Evolutionary conservation across 345 rosid genomes (phyloP).

Genomic region (Aegle marmelos): DNA sequence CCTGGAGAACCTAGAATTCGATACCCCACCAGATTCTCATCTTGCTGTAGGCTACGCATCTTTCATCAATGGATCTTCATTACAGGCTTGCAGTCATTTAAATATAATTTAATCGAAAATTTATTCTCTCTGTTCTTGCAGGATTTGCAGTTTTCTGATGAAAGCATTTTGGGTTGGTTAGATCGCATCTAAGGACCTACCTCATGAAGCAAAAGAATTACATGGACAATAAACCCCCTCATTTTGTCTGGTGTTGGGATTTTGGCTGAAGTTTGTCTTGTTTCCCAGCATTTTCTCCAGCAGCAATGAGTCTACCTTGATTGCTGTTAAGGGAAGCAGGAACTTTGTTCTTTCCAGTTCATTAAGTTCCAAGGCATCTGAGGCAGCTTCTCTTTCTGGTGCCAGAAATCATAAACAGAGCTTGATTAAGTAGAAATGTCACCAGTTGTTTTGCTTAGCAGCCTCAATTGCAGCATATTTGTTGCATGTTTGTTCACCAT

Average conservation of each 20-base stretch:
- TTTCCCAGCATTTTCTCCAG: conserved; percentile 19
- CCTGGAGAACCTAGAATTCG: conserved; percentile 67
- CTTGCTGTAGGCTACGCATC: conserved; percentile 52
- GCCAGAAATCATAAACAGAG: background rate
- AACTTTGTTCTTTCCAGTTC: background rate
- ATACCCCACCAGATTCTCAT: conserved; percentile 66
- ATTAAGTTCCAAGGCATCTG: background rate
- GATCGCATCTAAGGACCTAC: conserved; percentile 45
- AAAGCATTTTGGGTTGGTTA: conserved; percentile 62
- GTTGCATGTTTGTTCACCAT: background rate
- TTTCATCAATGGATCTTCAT: background rate
- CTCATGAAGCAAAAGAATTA: background rate
- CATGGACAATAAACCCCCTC: background rate
- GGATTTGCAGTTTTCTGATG: conserved; percentile 73
- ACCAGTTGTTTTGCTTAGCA: background rate
- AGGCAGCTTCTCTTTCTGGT: conserved; percentile 4
- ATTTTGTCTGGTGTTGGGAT: no score
- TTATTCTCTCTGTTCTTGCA: conserved; percentile 21
- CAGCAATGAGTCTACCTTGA: conserved; percentile 5
- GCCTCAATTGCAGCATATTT: background rate
- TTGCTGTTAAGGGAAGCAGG: background rate
- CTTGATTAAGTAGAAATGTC: background rate
- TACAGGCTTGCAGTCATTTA: background rate
- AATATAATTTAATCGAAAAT: background rate
- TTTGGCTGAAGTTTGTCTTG: no score